phyloP scores from a whole-genome alignment of 768 basidiomycete genomes.

The Termitomyces heimii region DNA sequence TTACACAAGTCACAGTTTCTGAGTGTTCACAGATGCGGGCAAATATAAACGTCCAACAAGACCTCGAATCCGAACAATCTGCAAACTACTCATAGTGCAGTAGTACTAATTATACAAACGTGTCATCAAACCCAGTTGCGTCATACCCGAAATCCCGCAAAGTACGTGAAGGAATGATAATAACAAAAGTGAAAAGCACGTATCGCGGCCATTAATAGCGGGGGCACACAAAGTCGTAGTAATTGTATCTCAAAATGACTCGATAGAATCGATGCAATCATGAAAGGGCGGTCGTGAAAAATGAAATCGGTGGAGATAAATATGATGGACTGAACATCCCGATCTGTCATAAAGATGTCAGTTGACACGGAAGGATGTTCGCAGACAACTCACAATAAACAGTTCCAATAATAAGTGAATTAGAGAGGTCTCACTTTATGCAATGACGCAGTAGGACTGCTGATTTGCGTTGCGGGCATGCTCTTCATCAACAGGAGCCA shows the following conservation, averaged over 20 bases:
- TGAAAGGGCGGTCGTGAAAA: not conserved
- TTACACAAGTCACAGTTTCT: not conserved
- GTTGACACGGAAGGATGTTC: not conserved
- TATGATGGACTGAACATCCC: not conserved
- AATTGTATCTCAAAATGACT: not conserved
- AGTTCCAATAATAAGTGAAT: not conserved
- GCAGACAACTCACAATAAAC: not conserved
- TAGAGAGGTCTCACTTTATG: not conserved
- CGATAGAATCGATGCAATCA: not conserved
- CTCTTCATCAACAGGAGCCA: not conserved
- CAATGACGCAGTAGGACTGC: slow-evolving; percentile 6
- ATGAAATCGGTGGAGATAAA: not conserved
- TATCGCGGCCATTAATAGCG: slow-evolving; percentile 3
- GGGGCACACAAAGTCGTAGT: not conserved
- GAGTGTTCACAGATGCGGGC: not conserved
- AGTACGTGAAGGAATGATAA: not conserved
- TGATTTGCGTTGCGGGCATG: not conserved
- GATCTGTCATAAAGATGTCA: not conserved
- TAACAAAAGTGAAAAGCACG: slow-evolving; percentile 2
- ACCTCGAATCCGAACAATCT: not conserved
- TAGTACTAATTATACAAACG: slow-evolving; percentile 5
- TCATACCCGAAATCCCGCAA: not conserved
- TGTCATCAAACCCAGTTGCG: not conserved
- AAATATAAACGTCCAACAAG: not conserved
- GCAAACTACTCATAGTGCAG: slow-evolving; percentile 6